phyloP scores from a whole-genome alignment of 441 rosid species.

The Theobroma grandiflorum region DNA sequence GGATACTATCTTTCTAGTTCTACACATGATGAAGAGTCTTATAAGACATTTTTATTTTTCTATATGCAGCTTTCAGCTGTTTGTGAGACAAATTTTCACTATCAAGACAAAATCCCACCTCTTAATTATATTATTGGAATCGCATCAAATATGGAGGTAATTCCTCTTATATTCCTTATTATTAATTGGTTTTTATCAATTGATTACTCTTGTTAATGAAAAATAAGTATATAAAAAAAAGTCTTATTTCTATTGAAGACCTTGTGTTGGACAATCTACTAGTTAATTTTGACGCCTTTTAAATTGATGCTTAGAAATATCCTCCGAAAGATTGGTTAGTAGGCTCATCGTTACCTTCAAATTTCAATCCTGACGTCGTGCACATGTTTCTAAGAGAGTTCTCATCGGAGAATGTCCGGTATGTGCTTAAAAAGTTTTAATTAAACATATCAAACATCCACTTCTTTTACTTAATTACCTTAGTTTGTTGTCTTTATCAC shows the following conservation, averaged over 20 bases:
- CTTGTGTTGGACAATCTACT: too few species aligned
- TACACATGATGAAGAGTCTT: too few species aligned
- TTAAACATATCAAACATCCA: background rate
- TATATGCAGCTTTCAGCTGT: slow-evolving; percentile 82
- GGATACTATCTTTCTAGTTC: too few species aligned
- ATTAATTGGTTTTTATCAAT: too few species aligned
- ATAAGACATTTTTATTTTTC: slow-evolving; percentile 15
- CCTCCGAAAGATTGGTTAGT: slow-evolving; percentile 88
- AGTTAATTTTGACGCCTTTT: background rate
- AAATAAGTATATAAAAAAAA: too few species aligned
- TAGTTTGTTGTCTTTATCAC: too few species aligned
- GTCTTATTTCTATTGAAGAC: too few species aligned
- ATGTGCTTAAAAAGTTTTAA: slow-evolving; percentile 6
- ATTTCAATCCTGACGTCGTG: slow-evolving; percentile 60
- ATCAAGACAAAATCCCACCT: slow-evolving; percentile 78
- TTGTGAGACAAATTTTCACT: slow-evolving; percentile 82
- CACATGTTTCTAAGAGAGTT: slow-evolving; percentile 64
- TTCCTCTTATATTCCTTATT: background rate
- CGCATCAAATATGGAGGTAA: slow-evolving; percentile 73
- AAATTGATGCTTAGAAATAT: slow-evolving; percentile 52
- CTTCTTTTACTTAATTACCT: too few species aligned
- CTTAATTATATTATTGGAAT: slow-evolving; percentile 57
- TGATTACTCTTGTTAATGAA: too few species aligned
- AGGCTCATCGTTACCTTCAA: slow-evolving; percentile 73
- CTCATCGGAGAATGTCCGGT: slow-evolving; percentile 70